These are phyloP conservation scores for Argentina anserina DNA, from an alignment of 306 rosid species.

Conservation along the genomic window DNA sequence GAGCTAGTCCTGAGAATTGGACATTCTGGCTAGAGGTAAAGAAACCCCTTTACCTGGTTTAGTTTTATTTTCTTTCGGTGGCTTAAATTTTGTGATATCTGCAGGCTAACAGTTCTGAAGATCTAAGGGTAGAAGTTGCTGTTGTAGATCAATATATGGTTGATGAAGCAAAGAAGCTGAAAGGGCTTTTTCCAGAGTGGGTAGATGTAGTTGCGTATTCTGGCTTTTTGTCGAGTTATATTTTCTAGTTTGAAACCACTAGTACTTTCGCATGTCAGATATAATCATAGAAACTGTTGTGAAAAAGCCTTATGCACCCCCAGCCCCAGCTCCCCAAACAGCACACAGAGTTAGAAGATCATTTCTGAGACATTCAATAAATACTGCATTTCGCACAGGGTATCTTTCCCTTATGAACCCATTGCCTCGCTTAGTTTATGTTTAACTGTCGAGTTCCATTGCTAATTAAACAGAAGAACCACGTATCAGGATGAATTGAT, in stretches of 20 bases:
- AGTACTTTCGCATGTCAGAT: not conserved
- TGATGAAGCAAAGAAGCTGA: constrained; percentile 60
- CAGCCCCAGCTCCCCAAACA: no score
- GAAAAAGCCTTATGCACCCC: not conserved
- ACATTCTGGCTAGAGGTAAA: constrained; percentile 91
- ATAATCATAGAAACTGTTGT: not conserved
- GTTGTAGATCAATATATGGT: constrained; percentile 80
- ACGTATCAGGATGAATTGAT: no score
- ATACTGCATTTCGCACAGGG: no score
- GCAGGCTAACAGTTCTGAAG: constrained; percentile 67
- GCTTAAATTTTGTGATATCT: not conserved
- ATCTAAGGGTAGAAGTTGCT: constrained; percentile 67
- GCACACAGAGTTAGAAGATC: constrained; percentile 1
- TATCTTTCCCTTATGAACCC: no score
- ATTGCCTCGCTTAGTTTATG: no score
- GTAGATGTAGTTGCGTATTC: constrained; percentile 72
- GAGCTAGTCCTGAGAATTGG: constrained; percentile 75
- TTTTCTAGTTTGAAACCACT: constrained; percentile 25
- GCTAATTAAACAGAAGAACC: no score
- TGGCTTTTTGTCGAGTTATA: constrained; percentile 66
- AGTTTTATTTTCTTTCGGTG: constrained; percentile 5
- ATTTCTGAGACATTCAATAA: not conserved
- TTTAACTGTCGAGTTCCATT: no score
- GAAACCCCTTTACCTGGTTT: not conserved
- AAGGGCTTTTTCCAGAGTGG: constrained; percentile 80